Conservation (phyloP, 2,329 filamentous ascomycete genomes). For the Hypoxylon sp. region DNA sequence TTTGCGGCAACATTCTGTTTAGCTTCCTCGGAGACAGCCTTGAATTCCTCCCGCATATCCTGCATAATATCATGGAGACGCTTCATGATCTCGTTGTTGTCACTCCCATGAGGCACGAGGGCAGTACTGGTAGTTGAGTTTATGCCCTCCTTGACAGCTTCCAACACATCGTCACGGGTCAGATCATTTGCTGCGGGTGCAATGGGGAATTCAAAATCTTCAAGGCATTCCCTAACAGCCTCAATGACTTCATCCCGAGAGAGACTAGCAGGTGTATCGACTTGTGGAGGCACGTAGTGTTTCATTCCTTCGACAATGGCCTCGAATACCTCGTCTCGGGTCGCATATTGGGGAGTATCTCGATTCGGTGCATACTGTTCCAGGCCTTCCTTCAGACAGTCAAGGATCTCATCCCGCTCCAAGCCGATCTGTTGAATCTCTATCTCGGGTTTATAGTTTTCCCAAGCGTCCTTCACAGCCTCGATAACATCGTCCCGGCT, state of each 20-base stretch:
- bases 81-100: conserved; percentile 66
- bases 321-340: conserved; percentile 86
- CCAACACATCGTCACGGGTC: conserved; percentile 73
- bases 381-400: conserved; percentile 88
- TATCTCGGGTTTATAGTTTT: conserved; percentile 94
- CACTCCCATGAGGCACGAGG: conserved; percentile 58
- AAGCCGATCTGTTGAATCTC: conserved; percentile 91
- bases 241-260: conserved; percentile 87
- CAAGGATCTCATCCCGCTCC: conserved; percentile 89
- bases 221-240: conserved; percentile 87
- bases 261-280: conserved; percentile 77
- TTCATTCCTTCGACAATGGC: conserved; percentile 90
- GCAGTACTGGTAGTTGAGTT: conserved; percentile 57
- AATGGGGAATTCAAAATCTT: conserved; percentile 84
- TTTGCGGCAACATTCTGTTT: conserved; percentile 86
- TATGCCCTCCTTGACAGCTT: conserved; percentile 74
- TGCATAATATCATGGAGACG: conserved; percentile 77
- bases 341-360: conserved; percentile 72
- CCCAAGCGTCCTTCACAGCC: conserved; percentile 91
- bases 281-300: conserved; percentile 80
- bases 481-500: conserved; percentile 87
- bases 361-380: conserved; percentile 76
- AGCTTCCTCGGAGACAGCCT: conserved; percentile 71
- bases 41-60: conserved; percentile 71
- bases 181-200: conserved; percentile 70